These are phyloP conservation scores for Tubosaeta sp. DNA, from an alignment of 768 basidiomycete genomes.

Conservation along the genomic window DNA sequence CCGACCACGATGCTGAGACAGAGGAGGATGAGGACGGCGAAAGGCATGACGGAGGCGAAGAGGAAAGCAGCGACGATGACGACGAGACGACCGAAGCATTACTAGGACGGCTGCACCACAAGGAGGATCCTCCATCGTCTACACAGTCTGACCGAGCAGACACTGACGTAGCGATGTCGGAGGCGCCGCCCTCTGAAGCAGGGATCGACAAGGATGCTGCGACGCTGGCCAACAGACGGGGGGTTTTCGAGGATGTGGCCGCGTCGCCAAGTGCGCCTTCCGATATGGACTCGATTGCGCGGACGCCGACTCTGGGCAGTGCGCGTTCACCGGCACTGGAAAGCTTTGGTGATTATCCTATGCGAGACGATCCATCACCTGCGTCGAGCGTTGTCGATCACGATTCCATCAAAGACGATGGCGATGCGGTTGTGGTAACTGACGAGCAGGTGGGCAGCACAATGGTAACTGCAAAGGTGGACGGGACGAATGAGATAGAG, in stretches of 20 bases:
- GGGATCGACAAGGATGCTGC: conserved; percentile 1
- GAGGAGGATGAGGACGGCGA: conserved; percentile 3
- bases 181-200: conserved; percentile 10
- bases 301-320: conserved; percentile 19
- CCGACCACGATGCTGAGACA: neutral
- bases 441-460: neutral
- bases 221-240: neutral
- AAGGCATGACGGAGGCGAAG: conserved; percentile 34
- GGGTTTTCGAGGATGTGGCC: conserved; percentile 12
- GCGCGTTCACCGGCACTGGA: conserved; percentile 22
- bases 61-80: conserved; percentile 37
- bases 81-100: conserved; percentile 28
- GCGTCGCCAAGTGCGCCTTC: conserved; percentile 24
- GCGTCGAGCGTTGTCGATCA: conserved; percentile 27
- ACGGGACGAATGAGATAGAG: neutral
- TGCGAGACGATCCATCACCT: conserved; percentile 23
- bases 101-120: conserved; percentile 12
- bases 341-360: conserved; percentile 21
- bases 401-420: conserved; percentile 19
- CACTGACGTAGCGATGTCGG: conserved; percentile 1
- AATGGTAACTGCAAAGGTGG: neutral
- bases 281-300: conserved; percentile 24
- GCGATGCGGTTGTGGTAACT: neutral
- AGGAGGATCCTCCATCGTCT: neutral
- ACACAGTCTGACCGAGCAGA: neutral